Conservation (phyloP, 1,284 basidiomycete species). For the Somion occarium region DNA sequence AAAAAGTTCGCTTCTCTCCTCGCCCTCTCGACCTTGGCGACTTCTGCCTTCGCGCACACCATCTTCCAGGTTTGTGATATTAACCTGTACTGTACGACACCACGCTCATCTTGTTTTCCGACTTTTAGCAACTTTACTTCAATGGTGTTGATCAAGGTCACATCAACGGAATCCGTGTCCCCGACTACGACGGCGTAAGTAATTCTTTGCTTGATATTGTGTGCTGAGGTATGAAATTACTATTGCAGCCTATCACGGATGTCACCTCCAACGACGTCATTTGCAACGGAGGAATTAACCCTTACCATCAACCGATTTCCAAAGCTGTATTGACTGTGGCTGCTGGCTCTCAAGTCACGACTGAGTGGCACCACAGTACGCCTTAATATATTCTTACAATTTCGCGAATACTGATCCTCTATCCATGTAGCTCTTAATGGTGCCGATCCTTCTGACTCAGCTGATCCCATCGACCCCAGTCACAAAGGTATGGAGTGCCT, state of each 20-base stretch:
- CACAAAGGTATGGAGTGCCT: slow-evolving; percentile 46
- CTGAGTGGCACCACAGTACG: slow-evolving; percentile 48
- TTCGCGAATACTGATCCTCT: background rate
- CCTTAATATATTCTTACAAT: background rate
- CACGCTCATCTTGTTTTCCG: background rate
- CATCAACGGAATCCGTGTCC: slow-evolving; percentile 41
- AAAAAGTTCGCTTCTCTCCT: slow-evolving; percentile 22
- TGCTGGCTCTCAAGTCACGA: slow-evolving; percentile 44
- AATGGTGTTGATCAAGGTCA: slow-evolving; percentile 48
- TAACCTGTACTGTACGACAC: background rate
- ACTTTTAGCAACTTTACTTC: slow-evolving; percentile 34
- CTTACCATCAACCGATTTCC: slow-evolving; percentile 50
- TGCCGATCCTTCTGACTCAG: slow-evolving; percentile 37
- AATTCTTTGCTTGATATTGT: background rate
- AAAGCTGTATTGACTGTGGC: slow-evolving; percentile 45
- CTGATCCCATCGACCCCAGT: slow-evolving; percentile 48
- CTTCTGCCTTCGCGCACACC: slow-evolving; percentile 36
- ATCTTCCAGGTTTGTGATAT: slow-evolving; percentile 40
- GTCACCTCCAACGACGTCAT: slow-evolving; percentile 52
- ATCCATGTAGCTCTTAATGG: slow-evolving; percentile 31
- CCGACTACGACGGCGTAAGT: slow-evolving; percentile 46
- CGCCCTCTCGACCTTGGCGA: slow-evolving; percentile 22
- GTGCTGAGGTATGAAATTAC: background rate
- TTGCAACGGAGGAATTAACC: slow-evolving; percentile 59
- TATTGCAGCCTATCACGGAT: slow-evolving; percentile 42